Base-by-base conservation (phyloP, 371 early-diverging fungal genomes). In the Sporodiniella umbellata region DNA sequence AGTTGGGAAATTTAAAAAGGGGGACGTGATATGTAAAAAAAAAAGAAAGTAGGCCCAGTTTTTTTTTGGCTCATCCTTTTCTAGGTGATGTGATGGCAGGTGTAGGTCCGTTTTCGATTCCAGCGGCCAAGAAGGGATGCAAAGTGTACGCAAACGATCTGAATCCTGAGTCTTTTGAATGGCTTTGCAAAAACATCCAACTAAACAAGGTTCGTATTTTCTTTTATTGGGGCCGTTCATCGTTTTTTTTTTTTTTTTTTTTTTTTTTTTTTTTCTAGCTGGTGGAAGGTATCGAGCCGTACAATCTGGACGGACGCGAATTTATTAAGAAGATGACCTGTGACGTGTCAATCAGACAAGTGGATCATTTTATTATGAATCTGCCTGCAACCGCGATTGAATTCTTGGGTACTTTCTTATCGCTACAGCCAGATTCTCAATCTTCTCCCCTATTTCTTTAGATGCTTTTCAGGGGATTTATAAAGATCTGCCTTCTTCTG, bases 91-190 rank as follows among this genome's bases (percentile, higher is more conserved):
- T 96, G 12, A 89, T 99, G 78, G 97, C 94, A 2, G 99, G 99
- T 21, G 95, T 99, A 1, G 99, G 99, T 0, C 99, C 99, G 5
- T 99, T 99, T 75, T 94, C 98, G 0, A 54, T 99, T n/a, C 99
- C 99, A 15, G 96, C 99, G 0, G 93, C 93, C 4, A 92, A 89
- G 64, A 77, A 79, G 40, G 86, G 86, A 5, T 83, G 87, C 24
- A 66, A 73, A 26, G 99, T 99, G 3, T 97, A 92, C 75, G 96
- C 96, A 15, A 99, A 99, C 71, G 99, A 99, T 61, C 72, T 99
- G 38, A 99, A 99, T 70, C 99, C 99, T 1, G 75, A 68, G 6
- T 95, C 96, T 3, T 90, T 79, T 21, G 68, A 83, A 33, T 92
- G 85, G 64, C 63, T 99, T 45, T 56, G 75, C 37, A 85, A 89